Percentiles rank a stretch among this genome's conserved stretches.
Evolutionary conservation across 2,329 filamentous ascomycete genomes (phyloP).

Genomic region (Aureobasidium sp.): DNA sequence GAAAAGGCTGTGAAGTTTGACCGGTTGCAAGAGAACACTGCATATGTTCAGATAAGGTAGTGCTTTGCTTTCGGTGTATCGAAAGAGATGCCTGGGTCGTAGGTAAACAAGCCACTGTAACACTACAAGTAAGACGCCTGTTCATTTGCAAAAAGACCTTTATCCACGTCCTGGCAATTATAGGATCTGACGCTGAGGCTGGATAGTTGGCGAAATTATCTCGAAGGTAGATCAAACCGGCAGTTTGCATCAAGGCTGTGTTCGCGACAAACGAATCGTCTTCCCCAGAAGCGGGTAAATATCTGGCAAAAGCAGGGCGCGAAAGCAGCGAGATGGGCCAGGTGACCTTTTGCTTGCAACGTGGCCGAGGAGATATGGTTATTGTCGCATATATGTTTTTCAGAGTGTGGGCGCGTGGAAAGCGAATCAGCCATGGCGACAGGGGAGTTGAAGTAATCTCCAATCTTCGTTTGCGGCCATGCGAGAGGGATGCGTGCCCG

Average conservation of each 20-base stretch:
- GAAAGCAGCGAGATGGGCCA: background rate
- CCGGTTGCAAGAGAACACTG: background rate
- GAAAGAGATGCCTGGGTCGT: background rate
- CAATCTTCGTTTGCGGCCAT: background rate
- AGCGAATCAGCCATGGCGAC: background rate
- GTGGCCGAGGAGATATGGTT: conserved; percentile 2
- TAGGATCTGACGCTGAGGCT: background rate
- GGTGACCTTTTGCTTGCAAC: conserved; percentile 5
- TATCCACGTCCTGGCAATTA: background rate
- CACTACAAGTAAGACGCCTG: background rate
- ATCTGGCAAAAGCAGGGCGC: background rate
- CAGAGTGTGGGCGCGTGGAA: background rate
- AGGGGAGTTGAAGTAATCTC: background rate
- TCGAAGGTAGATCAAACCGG: conserved; percentile 1
- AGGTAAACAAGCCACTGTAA: background rate
- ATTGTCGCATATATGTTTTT: background rate
- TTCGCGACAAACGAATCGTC: background rate
- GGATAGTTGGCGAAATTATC: background rate
- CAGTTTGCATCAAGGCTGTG: background rate
- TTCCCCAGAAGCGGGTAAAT: background rate
- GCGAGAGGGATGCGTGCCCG: background rate
- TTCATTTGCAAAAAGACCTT: background rate
- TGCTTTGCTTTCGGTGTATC: too few relatives aligned
- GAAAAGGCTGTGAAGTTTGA: background rate
- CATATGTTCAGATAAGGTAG: background rate